Evolutionary conservation across 1,139 yeast species (phyloP), one percentile per base, ranked within the genome.

Genomic region (Taphrina flavorubra): DNA sequence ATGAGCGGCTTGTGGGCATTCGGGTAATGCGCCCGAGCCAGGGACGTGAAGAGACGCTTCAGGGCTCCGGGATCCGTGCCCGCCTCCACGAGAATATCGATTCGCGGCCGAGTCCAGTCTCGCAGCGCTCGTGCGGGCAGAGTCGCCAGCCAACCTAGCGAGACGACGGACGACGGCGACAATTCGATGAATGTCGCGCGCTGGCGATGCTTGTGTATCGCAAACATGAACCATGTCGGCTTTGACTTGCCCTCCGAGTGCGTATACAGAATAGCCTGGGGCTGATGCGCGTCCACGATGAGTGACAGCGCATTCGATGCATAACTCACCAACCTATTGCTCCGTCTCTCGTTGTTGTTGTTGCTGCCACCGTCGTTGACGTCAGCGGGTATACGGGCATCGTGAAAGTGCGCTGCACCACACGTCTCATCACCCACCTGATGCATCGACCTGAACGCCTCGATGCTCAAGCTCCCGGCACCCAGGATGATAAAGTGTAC

Each of bases 401-500:
- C 62, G 42, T 58, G 62, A 36, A 58, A 58, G 53, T 31, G 44
- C 13, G 42, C 62, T 3, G 53, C 16, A 25, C 62, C 16, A 25
- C 62, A 58, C 8, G 18, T 44, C 7, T 20, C 51, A 13, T 25
- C 51, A 11, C 14, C 31, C 7, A 42, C 2, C 42, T 31, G 53
- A 34, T 58, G 11, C 37, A 58, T 34, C 25, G n/a, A 7, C 10
- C 53, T 14, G 42, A 11, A 58, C 31, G 42, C 42, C 5, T 39
- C 62, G 10, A 58, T 18, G 20, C 40, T 25, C 39, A n/a, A 2
- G 13, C 42, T 8, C 10, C 62, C 62, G 1, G 6, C 53, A 5
- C 62, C 62, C 11, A 58, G 42, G 34, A 58, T 58, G 40, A 58
- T 44, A 14, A 58, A 20, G 42, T 58, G 42, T 8, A 58, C 62